Evolutionary conservation across 805 yeast species (phyloP), one percentile per base, ranked within the genome.

Genomic region (Candida cerambycidarum): DNA sequence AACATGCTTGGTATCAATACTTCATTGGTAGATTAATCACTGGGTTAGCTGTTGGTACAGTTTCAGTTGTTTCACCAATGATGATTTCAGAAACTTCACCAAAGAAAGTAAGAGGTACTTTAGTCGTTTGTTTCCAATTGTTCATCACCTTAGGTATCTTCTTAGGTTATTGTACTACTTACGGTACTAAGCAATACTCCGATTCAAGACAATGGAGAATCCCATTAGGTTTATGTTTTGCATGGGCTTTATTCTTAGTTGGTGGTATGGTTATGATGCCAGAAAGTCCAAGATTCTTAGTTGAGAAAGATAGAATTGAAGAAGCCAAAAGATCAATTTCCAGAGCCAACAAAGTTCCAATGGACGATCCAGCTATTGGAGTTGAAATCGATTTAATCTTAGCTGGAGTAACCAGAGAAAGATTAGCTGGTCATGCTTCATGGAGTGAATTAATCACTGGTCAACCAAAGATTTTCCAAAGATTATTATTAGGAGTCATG

Each of bases 1-100:
- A 69, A 17, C 44, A 57, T 30, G 63, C 67, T 17, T 82, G 88
- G 87, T 75, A 71, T 53, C 89, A 83, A 62, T 71, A 74, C 55
- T 71, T 82, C 55, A 68, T 81, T 53, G 88, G 88, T 2, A 67
- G 92, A 42, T 68, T 79, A 24, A 56, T 81, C 30, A 75, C 85
- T n/a, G 90, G 90, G n/a, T 50, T 82, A n/a, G 89, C 84, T 14
- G 80, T 85, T 16, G 93, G 93, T 13, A 75, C 76, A 17, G 81
- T 85, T 11, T 78, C 89, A 0, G 85, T 83, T 54, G 72, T 82
- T 30, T 79, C 80, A 3, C 92, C 82, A 32, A 67, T 77, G 67
- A 76, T 82, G 66, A 81, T 82, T 54, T 75, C 83, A 19, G 90
- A 83, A 61, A 73, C 82, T 45, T 67, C 89, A 44, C 90, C 90